Evolutionary conservation across 2,329 filamentous ascomycete species (phyloP), one percentile per base, ranked within the genome.

Genomic region (Colletotrichum agaves): DNA sequence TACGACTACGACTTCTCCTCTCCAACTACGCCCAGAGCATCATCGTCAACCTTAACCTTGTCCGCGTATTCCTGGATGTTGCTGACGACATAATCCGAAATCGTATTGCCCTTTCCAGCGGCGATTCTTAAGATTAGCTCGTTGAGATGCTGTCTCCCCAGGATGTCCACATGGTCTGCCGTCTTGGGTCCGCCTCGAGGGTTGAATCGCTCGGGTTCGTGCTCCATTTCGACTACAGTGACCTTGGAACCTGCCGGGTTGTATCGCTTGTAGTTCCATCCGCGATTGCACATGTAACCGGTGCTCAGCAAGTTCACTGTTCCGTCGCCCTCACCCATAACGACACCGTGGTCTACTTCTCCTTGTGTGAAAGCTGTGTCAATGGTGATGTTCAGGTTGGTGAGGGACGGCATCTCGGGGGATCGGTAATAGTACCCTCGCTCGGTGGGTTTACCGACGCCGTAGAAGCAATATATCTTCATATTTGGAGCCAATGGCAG

Each of bases 401-500:
- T 89, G n/a, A 87, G 74, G 0, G 86, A 80, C 8, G 93, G 88
- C 11, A 83, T 81, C 50, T 95, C 92, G 0, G 88, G 84, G 1
- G 83, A 76, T 35, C 91, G 90, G 80, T 99, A 99, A 78, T 92
- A 99, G 78, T 98, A 99, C 15, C 90, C 90, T 63, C 95, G 88
- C 79, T 99, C 95, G 0, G 95, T 98, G 3, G 93, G 91, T 77
- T 98, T 99, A 3, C 95, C 95, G 4, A 97, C 89, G 19, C 92
- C 96, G 76, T 99, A 98, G 82, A 99, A 98, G 81, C 96, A 98
- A 80, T 94, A 98, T 12, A 99, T 93, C 77, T 97, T 98, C 75
- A 99, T 83, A 74, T 89, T 93, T 0, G 96, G 95, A 1, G 96
- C 95, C 19, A 93, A 84, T 0, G 96, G 96, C 0, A 98, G 84